Evolutionary conservation across 768 basidiomycete species (phyloP).

Genomic region (Tremella fuciformis): DNA sequence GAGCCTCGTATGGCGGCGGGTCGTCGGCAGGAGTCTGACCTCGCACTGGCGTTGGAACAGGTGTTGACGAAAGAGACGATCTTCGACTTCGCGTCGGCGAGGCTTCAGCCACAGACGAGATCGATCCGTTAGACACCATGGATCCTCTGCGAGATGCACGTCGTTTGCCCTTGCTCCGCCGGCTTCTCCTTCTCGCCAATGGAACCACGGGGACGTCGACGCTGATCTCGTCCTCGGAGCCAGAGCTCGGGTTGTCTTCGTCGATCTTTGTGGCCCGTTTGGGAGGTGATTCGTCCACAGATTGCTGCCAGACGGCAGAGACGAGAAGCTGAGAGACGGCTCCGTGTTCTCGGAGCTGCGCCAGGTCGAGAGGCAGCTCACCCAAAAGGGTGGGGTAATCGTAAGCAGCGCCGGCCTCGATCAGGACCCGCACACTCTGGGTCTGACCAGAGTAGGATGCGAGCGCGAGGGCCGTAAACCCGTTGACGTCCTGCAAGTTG

Average conservation of each 20-base stretch:
- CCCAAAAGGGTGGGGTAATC: slow-evolving; percentile 48
- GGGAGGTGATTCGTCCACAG: slow-evolving; percentile 17
- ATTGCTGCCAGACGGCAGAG: slow-evolving; percentile 38
- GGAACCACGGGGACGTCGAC: slow-evolving; percentile 9
- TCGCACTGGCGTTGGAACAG: not conserved
- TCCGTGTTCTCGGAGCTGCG: slow-evolving; percentile 49
- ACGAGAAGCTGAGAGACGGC: slow-evolving; percentile 49
- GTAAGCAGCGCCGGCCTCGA: slow-evolving; percentile 75
- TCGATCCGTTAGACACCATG: not conserved
- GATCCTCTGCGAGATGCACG: slow-evolving; percentile 7
- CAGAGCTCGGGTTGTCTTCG: slow-evolving; percentile 47
- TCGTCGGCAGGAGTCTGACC: slow-evolving; percentile 22
- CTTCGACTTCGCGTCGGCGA: no score
- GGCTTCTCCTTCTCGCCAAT: slow-evolving; percentile 5
- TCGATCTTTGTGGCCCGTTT: slow-evolving; percentile 31
- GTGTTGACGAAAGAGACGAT: not conserved
- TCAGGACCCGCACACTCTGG: slow-evolving; percentile 64
- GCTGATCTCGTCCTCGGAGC: slow-evolving; percentile 25
- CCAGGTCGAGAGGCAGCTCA: slow-evolving; percentile 52
- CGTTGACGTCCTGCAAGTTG: slow-evolving; percentile 82
- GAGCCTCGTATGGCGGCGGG: slow-evolving; percentile 45
- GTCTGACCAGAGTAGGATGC: slow-evolving; percentile 67
- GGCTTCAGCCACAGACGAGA: not conserved
- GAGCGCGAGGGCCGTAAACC: slow-evolving; percentile 84
- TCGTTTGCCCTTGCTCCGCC: slow-evolving; percentile 11